Evolutionary conservation across 306 rosid genomes (phyloP), one percentile per base, ranked within the genome.

Genomic region (Prunus armeniaca): DNA sequence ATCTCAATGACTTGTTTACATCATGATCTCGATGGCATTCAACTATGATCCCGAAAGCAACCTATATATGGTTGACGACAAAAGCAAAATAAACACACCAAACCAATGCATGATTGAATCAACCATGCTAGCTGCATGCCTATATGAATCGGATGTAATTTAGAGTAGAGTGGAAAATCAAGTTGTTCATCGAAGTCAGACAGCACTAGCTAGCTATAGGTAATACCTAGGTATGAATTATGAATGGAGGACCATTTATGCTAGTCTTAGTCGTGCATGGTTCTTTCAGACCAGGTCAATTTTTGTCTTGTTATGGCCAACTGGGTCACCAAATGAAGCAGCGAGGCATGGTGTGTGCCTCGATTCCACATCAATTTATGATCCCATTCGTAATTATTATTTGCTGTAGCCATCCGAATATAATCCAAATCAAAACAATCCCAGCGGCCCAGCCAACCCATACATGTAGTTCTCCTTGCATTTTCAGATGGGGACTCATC

Each of bases 251-350:
- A 79, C 69, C 87, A 82, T 32, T 51, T 58, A 60, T 41, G 28
- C 34, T 43, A 68, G 88, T 68, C 75, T 47, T 64, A 65, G 60
- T 38, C 76, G 70, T 60, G 69, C 77, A 74, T 73, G 56, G 72
- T 19, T 71, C 65, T 79, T 65, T 75, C 68, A 45, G 47, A 71
- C 81, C 81, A 75, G 71, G 79, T 80, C 69, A 76, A 79, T 68
- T 81, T 76, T 83, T 89, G 85, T 86, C 82, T 78, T 69, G 75
- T 83, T 82, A 63, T 78, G 84, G 86, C 45, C 84, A 74, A 17
- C 22, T 63, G 67, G 67, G 67, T 1, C 2, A 22, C 12, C 30
- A 78, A 30, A 63, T 56, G 82, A 67, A 79, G 74, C 78, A 64
- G 58, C 68, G 64, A 49, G 75, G 78, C 86, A 76, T 71, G 79